Evolutionary conservation across 305 asterid species (phyloP), one percentile per base, ranked within the genome.

Genomic region (Nicotiana rustica): DNA sequence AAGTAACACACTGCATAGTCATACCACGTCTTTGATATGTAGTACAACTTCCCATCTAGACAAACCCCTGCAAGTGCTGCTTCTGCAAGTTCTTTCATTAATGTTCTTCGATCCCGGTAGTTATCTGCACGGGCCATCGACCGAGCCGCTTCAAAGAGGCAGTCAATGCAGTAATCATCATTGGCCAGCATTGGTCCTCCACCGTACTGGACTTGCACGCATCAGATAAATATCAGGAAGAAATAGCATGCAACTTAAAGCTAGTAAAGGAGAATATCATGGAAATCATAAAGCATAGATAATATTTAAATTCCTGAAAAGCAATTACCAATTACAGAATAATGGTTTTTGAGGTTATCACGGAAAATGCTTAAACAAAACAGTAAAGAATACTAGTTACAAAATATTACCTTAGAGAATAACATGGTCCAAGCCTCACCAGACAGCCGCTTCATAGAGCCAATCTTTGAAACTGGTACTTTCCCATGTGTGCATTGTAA

Each of bases 21-120:
- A 82, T 91, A 96, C 99, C 99, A 96, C 61, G 97, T 82, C 91
- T 88, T 96, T 55, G 99, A 96, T 82, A 96, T 83, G 85, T 89
- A 93, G 89, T 87, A 96, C 85, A 87, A 75, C 69, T 86, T 87
- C 67, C 94, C 97, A 85, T 92, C 92, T 59, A 83, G 85, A 85
- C 88, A 88, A 83, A 90, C 85, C 85, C 97, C 96, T 21, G 94
- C 86, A 87, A 96, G 94, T 83, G 98, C 97, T 76, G 92, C 92
- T 91, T 95, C 99, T n/a, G 98, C 99, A 80, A 96, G 88, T 82
- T 93, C 99, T 86, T 88, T 95, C 98, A 96, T 95, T 79, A 78
- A 67, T 75, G 84, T 89, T 85, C 97, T 91, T 83, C 85, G 93
- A 86, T 95, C 99, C 89, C 94, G 90, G 76, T 92, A 96, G 82